A percentile compares a stretch with the other conserved stretches of the same genome.
phyloP scores from a whole-genome alignment of 2,329 filamentous ascomycete species.

The Tolypocladium endophyticum region DNA sequence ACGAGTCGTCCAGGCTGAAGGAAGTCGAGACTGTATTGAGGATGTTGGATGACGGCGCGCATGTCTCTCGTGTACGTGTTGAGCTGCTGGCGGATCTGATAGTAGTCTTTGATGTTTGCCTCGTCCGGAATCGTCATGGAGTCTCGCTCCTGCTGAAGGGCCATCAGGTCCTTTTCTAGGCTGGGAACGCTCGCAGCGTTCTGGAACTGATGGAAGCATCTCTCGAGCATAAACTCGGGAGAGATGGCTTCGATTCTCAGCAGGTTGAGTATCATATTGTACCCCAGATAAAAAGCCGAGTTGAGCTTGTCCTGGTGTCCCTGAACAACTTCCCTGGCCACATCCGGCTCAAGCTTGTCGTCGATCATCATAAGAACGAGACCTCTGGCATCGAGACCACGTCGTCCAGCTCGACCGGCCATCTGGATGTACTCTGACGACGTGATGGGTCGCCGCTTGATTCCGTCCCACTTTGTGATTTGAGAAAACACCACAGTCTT shows the following conservation, averaged over 20 bases:
- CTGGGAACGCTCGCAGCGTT: constrained; percentile 79
- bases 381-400: constrained; percentile 93
- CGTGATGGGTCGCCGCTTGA: constrained; percentile 69
- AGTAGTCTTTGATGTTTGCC: constrained; percentile 84
- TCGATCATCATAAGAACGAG: constrained; percentile 99
- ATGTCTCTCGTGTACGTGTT: constrained; percentile 80
- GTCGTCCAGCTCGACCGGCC: constrained; percentile 92
- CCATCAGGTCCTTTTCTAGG: constrained; percentile 72
- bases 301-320: constrained; percentile 96
- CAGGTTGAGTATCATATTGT: constrained; percentile 98
- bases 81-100: constrained; percentile 76
- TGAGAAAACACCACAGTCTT: constrained; percentile 99
- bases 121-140: constrained; percentile 76
- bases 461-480: constrained; percentile 89
- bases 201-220: constrained; percentile 97
- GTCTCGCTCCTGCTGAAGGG: constrained; percentile 65
- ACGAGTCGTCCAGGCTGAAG: constrained; percentile 82
- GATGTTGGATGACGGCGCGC: constrained; percentile 83
- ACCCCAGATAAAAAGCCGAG: constrained; percentile 93
- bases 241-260: constrained; percentile 98
- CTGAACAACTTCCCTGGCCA: constrained; percentile 91
- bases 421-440: constrained; percentile 98
- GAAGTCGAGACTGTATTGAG: constrained; percentile 74
- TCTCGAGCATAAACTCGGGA: constrained; percentile 96
- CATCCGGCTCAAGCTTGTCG: constrained; percentile 86